Percentiles rank a stretch among this genome's conserved stretches.
These are phyloP conservation scores for Cladosporium sp. DNA, from an alignment of 2,329 filamentous ascomycete species.

Conservation along the genomic window DNA sequence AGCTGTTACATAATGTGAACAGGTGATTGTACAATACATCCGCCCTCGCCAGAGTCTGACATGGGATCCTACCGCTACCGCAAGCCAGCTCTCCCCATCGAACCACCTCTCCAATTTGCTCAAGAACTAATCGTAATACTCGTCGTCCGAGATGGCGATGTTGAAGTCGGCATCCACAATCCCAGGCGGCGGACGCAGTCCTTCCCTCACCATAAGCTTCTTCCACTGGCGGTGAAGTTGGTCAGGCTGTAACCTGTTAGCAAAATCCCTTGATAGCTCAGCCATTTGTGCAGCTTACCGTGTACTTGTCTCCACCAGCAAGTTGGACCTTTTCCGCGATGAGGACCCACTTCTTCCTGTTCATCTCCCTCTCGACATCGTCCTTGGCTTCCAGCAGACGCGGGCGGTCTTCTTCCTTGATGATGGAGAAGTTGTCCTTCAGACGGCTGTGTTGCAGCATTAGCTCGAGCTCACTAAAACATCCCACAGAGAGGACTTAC, in stretches of 20 bases:
- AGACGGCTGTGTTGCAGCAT: slow-evolving; percentile 21
- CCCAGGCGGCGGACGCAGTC: slow-evolving; percentile 19
- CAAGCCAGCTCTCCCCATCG: no score
- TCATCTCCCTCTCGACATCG: slow-evolving; percentile 37
- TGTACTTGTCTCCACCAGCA: slow-evolving; percentile 31
- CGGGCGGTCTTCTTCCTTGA: slow-evolving; percentile 33
- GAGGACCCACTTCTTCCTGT: slow-evolving; percentile 36
- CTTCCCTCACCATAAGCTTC: slow-evolving; percentile 32
- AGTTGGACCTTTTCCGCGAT: slow-evolving; percentile 32
- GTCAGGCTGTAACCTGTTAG: slow-evolving; percentile 18
- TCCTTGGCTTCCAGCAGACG: slow-evolving; percentile 34
- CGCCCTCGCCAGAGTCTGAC: no score
- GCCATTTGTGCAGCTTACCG: background rate
- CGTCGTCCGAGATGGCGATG: slow-evolving; percentile 12
- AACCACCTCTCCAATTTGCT: no score
- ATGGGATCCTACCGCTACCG: no score
- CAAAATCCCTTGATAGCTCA: background rate
- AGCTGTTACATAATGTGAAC: no score
- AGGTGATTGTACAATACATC: no score
- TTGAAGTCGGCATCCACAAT: slow-evolving; percentile 25
- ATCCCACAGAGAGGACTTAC: background rate
- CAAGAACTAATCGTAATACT: background rate
- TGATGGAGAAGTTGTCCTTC: slow-evolving; percentile 36
- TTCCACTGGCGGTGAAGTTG: slow-evolving; percentile 39
- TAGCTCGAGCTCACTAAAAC: background rate